Evolutionary conservation across 305 asterid species (phyloP).

Genomic region (Nicotiana rustica): DNA sequence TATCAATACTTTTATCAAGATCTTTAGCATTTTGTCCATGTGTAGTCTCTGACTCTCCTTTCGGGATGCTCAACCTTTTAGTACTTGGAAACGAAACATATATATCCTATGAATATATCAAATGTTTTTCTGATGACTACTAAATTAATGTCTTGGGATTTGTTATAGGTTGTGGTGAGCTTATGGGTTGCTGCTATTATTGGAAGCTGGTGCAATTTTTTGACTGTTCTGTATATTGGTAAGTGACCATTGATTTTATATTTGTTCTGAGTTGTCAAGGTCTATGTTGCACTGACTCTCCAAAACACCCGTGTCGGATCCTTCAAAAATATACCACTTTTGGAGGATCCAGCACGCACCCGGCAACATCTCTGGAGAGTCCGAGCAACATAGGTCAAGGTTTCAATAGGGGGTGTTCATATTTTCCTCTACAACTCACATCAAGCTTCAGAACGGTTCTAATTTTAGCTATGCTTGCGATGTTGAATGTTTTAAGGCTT

Average conservation of each 20-base stretch:
- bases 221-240: constrained; percentile 79
- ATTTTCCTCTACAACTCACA: not conserved
- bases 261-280: not conserved
- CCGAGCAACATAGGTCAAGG: too few species aligned
- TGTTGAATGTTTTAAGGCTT: constrained; percentile 55
- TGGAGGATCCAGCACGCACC: too few species aligned
- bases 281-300: too few species aligned
- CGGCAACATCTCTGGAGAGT: too few species aligned
- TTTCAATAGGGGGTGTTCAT: not conserved
- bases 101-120: too few species aligned
- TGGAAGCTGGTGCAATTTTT: constrained; percentile 92
- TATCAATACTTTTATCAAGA: too few species aligned
- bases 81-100: too few species aligned
- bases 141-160: constrained; percentile 20
- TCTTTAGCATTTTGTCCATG: too few species aligned
- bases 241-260: constrained; percentile 34
- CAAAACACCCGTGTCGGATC: too few species aligned
- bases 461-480: not conserved
- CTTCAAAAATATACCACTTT: too few species aligned
- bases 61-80: too few species aligned
- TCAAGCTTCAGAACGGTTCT: not conserved
- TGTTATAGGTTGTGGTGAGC: constrained; percentile 63
- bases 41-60: too few species aligned
- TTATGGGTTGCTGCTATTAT: constrained; percentile 77
- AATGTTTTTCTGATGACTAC: not conserved